Base-by-base conservation (phyloP, 768 basidiomycete genomes). In the Boletus rufocinnamomeus region DNA sequence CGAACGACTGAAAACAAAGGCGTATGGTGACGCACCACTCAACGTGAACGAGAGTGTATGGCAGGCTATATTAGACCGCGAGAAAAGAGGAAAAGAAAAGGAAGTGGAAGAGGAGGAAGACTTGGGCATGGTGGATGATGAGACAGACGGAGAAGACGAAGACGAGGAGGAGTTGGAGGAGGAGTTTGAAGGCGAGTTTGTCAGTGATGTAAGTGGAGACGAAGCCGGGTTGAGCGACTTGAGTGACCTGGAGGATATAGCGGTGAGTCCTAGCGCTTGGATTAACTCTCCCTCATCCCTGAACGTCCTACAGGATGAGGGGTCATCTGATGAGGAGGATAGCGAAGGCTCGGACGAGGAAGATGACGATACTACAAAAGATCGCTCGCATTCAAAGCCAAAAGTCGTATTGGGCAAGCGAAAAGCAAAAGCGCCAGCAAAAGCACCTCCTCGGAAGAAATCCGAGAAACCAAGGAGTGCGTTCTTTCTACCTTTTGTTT, bases 11-110 rank as follows among this genome's bases (percentile, higher is more conserved):
- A 95, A 95, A 78, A 89, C 89, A 53, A 97, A 97, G 74, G 95
- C 96, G 19, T 98, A 99, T 69, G 96, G 97, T 44, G 96, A 98
- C 68, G 90, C 91, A 35, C 97, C 97, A 14, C 82, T 99, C 45
- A 98, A 99, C 73, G 95, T 99, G 57, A 98, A 99, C 74, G 97
- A 99, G 76, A 87, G 80, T 43, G 95, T 98, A 10, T 98, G 97
- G 97, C 85, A 87, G 63, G 87, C 91, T 3, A 88, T 99, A 52
- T 77, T 98, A 43, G 93, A 97, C 68, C 81, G 86, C 48, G 94
- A 97, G 66, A 82, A 84, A 64, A 77, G 76, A 35, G 79, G 59
- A 9, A 74, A 75, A 27, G 77, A 77, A 53, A 75, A 74, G 57
- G 78, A 80, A 57, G 49, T 80, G 46, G 81, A 82, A 63, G 74